Evolutionary conservation across 1,284 basidiomycete genomes (phyloP).

Genomic region (Cutaneotrichosporon spelunceum): DNA sequence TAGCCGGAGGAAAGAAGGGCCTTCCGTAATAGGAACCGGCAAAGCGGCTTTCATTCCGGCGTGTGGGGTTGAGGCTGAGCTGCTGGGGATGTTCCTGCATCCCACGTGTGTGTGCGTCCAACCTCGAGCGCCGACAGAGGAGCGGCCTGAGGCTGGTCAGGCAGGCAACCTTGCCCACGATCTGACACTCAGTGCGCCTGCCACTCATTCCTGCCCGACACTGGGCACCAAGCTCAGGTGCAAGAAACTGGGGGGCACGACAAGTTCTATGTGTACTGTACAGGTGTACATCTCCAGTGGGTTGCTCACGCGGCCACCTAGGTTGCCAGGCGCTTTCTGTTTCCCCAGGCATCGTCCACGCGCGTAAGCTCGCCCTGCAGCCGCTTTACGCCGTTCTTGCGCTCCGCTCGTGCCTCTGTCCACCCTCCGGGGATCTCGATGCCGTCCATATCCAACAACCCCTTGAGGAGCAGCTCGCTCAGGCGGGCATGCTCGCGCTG

Average conservation of each 20-base stretch:
- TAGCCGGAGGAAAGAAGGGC: no score
- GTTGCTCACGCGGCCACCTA: constrained; percentile 9
- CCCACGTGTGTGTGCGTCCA: no score
- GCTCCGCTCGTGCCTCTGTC: constrained; percentile 51
- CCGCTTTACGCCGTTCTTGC: constrained; percentile 53
- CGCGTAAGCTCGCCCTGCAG: constrained; percentile 52
- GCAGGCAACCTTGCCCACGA: no score
- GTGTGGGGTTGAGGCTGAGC: no score
- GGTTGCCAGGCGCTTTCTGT: constrained; percentile 44
- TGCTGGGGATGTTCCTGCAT: not conserved
- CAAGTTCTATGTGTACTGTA: no score
- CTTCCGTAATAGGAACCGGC: not conserved
- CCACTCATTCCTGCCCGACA: no score
- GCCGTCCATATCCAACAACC: constrained; percentile 53
- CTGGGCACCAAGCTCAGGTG: no score
- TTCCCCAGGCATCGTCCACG: constrained; percentile 52
- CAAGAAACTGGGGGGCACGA: no score
- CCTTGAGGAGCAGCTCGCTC: constrained; percentile 52
- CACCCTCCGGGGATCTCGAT: constrained; percentile 52
- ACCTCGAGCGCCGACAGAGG: no score
- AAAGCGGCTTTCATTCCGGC: no score
- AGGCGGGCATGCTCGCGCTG: constrained; percentile 50
- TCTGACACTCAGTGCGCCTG: no score
- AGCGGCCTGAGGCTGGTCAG: no score
- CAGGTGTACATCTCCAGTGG: not conserved